Conservation (phyloP, 2,329 filamentous ascomycete genomes). For the Xenosphaeropsis pyriputrescens region DNA sequence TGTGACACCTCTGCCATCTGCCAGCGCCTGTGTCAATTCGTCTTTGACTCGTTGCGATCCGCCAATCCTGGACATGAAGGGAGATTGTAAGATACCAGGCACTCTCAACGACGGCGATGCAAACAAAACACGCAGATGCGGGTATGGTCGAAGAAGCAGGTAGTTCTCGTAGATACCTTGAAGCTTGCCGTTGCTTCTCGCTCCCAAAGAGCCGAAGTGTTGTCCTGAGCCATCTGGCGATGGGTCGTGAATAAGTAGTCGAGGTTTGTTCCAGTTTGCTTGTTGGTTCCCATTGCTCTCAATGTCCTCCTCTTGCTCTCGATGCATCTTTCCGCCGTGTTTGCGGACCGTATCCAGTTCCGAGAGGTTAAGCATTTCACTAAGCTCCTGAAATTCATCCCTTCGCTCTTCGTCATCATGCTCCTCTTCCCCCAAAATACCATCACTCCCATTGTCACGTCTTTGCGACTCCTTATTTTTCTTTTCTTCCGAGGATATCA, state of each 20-base stretch:
- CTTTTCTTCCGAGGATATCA: conserved; percentile 17
- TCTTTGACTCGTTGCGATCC: conserved; percentile 31
- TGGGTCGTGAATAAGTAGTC: conserved; percentile 23
- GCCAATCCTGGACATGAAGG: conserved; percentile 37
- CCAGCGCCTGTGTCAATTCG: conserved; percentile 40
- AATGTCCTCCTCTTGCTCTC: conserved; percentile 28
- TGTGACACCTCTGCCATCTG: conserved; percentile 55
- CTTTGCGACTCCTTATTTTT: conserved; percentile 13
- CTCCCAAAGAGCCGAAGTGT: conserved; percentile 9
- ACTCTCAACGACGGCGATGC: conserved; percentile 53
- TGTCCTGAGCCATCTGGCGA: conserved; percentile 9
- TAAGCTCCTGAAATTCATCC: conserved; percentile 50
- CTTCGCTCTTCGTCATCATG: conserved; percentile 20
- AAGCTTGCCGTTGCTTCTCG: conserved; percentile 21
- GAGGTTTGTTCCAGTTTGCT: conserved; percentile 23
- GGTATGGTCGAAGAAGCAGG: conserved; percentile 50
- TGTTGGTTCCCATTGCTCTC: conserved; percentile 23
- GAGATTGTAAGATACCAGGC: conserved; percentile 50
- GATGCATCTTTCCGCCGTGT: conserved; percentile 49
- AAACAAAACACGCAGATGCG: conserved; percentile 52
- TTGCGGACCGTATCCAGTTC: conserved; percentile 52
- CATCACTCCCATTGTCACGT: conserved; percentile 12
- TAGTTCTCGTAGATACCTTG: conserved; percentile 39
- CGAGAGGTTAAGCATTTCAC: conserved; percentile 52
- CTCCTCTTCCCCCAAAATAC: conserved; percentile 7